A percentile compares a stretch with the other conserved stretches of the same genome.
These are phyloP conservation scores for Podospora fimiseda DNA, from an alignment of 495 filamentous ascomycete species.

Conservation along the genomic window DNA sequence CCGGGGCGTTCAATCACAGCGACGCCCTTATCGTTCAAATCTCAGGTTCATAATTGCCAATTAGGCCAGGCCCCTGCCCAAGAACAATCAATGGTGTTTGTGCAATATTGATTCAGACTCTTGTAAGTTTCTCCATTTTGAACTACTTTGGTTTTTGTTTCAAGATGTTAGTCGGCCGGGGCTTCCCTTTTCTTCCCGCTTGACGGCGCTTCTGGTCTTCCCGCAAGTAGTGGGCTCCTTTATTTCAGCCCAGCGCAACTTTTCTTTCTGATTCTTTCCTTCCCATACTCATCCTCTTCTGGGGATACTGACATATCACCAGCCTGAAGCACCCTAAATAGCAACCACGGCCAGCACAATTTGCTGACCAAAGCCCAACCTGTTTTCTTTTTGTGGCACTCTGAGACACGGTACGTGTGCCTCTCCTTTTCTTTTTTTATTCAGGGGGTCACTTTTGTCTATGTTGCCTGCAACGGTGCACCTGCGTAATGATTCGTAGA, in stretches of 20 bases:
- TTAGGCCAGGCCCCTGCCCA: background rate
- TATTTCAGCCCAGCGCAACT: background rate
- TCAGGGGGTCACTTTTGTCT: constrained; percentile 9
- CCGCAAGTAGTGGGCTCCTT: background rate
- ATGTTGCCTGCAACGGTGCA: constrained; percentile 19
- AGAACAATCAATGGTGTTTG: constrained; percentile 5
- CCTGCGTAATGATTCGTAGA: background rate
- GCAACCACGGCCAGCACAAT: background rate
- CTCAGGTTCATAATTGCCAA: constrained; percentile 17
- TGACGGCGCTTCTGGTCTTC: constrained; percentile 12
- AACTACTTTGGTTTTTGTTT: constrained; percentile 9
- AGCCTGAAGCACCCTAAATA: background rate
- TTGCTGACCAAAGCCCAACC: constrained; percentile 3
- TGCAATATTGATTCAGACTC: constrained; percentile 14
- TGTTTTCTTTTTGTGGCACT: background rate
- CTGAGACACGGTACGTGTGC: constrained; percentile 20
- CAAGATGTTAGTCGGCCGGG: constrained; percentile 9
- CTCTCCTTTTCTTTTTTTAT: constrained; percentile 12
- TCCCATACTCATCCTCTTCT: background rate
- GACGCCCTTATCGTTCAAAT: constrained; percentile 16
- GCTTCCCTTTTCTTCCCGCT: constrained; percentile 22
- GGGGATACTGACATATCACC: constrained; percentile 3
- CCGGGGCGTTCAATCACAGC: constrained; percentile 34
- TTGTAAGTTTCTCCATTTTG: constrained; percentile 21
- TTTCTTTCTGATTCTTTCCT: background rate